A percentile compares a stretch with the other conserved stretches of the same genome.
These are phyloP conservation scores for Apiotrichum sp. DNA, from an alignment of 1,284 basidiomycete species.

Conservation along the genomic window DNA sequence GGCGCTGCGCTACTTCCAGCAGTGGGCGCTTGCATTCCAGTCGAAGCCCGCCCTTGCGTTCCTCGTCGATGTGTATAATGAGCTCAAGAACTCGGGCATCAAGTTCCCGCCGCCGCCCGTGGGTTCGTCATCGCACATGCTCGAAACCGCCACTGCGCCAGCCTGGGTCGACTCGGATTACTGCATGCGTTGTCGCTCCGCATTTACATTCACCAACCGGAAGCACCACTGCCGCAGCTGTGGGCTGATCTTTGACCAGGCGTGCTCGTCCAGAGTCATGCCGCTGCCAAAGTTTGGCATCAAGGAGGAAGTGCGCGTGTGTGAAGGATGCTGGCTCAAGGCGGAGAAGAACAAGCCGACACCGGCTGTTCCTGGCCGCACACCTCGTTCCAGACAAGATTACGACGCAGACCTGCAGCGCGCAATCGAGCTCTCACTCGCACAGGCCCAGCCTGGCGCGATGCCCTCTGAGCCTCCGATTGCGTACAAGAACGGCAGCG, in stretches of 20 bases:
- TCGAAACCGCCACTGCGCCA: constrained; percentile 55
- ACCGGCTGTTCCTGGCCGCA: constrained; percentile 36
- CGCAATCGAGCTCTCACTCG: constrained; percentile 85
- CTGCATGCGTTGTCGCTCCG: constrained; percentile 84
- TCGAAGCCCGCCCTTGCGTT: constrained; percentile 69
- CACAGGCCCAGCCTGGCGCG: constrained; percentile 58
- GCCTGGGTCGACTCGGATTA: constrained; percentile 96
- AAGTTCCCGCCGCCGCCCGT: constrained; percentile 42
- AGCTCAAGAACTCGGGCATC: constrained; percentile 65
- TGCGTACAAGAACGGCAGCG: constrained; percentile 38
- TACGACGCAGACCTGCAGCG: constrained; percentile 84
- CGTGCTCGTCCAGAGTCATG: constrained; percentile 80
- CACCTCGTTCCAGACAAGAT: constrained; percentile 47
- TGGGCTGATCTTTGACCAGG: constrained; percentile 91
- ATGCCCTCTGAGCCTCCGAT: constrained; percentile 64
- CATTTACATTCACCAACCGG: constrained; percentile 92
- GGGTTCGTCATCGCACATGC: constrained; percentile 31
- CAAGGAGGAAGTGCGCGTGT: constrained; percentile 86
- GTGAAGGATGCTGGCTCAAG: constrained; percentile 80
- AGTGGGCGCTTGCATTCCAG: constrained; percentile 88
- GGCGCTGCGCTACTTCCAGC: constrained; percentile 74
- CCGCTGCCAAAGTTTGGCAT: constrained; percentile 92
- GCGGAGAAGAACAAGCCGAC: constrained; percentile 48
- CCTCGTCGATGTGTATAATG: constrained; percentile 71
- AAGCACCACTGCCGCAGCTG: constrained; percentile 99